Evolutionary conservation across 1,284 basidiomycete genomes (phyloP).

Genomic region (Ganoderma lucidum): DNA sequence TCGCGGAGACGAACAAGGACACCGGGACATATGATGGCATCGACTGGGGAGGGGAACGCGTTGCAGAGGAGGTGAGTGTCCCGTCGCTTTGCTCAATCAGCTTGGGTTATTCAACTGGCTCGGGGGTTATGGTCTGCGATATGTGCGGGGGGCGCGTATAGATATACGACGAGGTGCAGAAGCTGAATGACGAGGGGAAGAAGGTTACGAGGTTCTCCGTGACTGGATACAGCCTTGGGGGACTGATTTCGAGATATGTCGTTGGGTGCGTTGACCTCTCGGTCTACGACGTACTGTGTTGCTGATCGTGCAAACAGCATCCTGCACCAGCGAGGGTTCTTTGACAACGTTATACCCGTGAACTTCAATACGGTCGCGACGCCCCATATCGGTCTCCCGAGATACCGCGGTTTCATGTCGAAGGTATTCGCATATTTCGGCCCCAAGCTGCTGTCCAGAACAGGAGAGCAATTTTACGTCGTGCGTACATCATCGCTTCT

Average conservation of each 20-base stretch:
- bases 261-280: slow-evolving; percentile 59
- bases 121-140: not conserved
- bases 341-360: slow-evolving; percentile 69
- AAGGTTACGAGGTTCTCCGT: slow-evolving; percentile 74
- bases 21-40: slow-evolving; percentile 71
- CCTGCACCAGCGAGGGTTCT: slow-evolving; percentile 74
- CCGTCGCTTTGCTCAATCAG: not conserved
- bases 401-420: slow-evolving; percentile 69
- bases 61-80: slow-evolving; percentile 66
- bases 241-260: slow-evolving; percentile 80
- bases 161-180: slow-evolving; percentile 60
- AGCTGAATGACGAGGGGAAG: slow-evolving; percentile 59
- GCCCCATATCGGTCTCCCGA: slow-evolving; percentile 77
- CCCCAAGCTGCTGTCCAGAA: slow-evolving; percentile 80
- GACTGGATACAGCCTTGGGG: slow-evolving; percentile 85
- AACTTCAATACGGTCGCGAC: slow-evolving; percentile 89
- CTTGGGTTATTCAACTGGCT: not conserved
- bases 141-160: slow-evolving; percentile 34
- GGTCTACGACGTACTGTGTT: not conserved
- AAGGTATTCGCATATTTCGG: slow-evolving; percentile 67
- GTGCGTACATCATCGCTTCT: slow-evolving; percentile 17
- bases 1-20: slow-evolving; percentile 56
- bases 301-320: slow-evolving; percentile 47
- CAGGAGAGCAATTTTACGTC: slow-evolving; percentile 65
- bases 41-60: slow-evolving; percentile 69